Base-by-base conservation (phyloP, 345 rosid species). In the Gossypium anomalum region DNA sequence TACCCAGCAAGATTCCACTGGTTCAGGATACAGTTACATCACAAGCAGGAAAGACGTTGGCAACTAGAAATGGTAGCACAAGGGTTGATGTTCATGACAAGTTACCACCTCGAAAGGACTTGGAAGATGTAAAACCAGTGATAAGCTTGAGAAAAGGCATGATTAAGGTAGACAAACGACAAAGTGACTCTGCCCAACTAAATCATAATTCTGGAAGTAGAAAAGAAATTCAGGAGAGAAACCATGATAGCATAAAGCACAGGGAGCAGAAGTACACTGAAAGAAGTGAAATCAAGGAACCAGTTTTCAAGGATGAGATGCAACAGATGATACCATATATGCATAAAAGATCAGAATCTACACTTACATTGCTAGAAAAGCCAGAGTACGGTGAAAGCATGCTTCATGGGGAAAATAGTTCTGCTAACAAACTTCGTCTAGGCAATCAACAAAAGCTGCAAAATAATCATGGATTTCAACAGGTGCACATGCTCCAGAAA, bases 391-490 rank as follows among this genome's bases (percentile, higher is more conserved):
- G 78, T 29, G 72, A 52, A 65, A 75, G 62, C 20, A 75, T 71
- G 52, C 68, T 79, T 80, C 78, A 76, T 56, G 55, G 76, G 51
- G 89, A 83, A 80, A 79, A 64, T 63, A 75, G 78, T 34, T 75
- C 77, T 8, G 43, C 71, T 34, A 76, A 73, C 73, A 78, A 77
- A 72, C 56, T 74, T 66, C 71, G 77, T 3, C 15, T 60, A 43
- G 80, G 64, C 72, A 81, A 70, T 76, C 82, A 81, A 63, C 71
- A 77, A 52, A 85, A 68, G 74, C 78, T 79, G 62, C 81, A 78
- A 9, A 57, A 12, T 20, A 70, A 60, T 61, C 67, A 48, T 71
- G 79, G 78, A 57, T 60, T 53, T 49, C 84, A 75, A 47, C 83
- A 80, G 51, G 71, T 80, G 48, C 60, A 53, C 43, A 56, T 17